phyloP scores from a whole-genome alignment of 2,329 filamentous ascomycete genomes.

The Colletotrichum sp. region DNA sequence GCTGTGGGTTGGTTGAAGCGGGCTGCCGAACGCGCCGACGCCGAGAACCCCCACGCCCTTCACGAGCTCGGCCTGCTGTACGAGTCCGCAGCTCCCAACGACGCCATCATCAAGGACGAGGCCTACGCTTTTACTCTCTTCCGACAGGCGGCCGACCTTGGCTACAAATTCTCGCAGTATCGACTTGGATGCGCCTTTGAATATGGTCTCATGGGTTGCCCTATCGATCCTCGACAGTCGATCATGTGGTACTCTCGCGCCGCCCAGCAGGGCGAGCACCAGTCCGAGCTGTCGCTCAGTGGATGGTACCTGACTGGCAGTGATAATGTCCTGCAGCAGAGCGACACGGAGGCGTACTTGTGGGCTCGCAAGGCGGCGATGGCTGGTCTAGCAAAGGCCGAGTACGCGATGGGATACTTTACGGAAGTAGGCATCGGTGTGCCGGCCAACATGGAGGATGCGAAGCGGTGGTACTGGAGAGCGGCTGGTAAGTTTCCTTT shows the following conservation, averaged over 20 bases:
- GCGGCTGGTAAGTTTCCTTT: slow-evolving; percentile 79
- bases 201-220: slow-evolving; percentile 83
- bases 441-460: slow-evolving; percentile 86
- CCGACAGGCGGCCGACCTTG: slow-evolving; percentile 82
- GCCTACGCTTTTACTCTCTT: slow-evolving; percentile 82
- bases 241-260: slow-evolving; percentile 96
- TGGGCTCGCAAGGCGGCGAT: slow-evolving; percentile 95
- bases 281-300: slow-evolving; percentile 82
- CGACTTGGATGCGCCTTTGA: slow-evolving; percentile 88
- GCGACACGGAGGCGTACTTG: slow-evolving; percentile 93
- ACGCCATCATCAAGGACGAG: slow-evolving; percentile 82
- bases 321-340: slow-evolving; percentile 87
- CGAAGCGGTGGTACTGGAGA: slow-evolving; percentile 97
- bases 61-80: slow-evolving; percentile 82
- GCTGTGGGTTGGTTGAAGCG: slow-evolving; percentile 92
- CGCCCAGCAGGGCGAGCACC: slow-evolving; percentile 91
- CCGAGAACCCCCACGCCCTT: slow-evolving; percentile 91
- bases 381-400: slow-evolving; percentile 87
- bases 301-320: slow-evolving; percentile 96
- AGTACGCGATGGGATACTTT: slow-evolving; percentile 98
- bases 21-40: slow-evolving; percentile 85
- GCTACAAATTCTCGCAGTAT: slow-evolving; percentile 96
- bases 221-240: slow-evolving; percentile 80
- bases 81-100: slow-evolving; percentile 68
- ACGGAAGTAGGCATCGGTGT: slow-evolving; percentile 94